Evolutionary conservation across 495 filamentous ascomycete genomes (phyloP).

Genomic region (Cercophora scortea): DNA sequence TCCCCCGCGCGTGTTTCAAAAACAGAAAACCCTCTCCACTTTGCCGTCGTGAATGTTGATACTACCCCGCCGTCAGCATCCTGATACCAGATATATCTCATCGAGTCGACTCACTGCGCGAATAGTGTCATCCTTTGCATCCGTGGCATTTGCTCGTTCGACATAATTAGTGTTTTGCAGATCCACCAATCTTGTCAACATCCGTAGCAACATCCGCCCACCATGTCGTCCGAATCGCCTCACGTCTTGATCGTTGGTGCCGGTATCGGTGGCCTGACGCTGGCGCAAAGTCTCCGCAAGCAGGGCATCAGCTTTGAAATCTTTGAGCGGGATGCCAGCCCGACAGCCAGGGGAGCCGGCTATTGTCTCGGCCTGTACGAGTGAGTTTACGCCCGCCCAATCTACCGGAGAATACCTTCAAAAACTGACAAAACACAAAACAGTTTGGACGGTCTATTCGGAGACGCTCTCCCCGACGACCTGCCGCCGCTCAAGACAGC

Average conservation of each 20-base stretch:
- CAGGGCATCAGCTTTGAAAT: conserved; percentile 41
- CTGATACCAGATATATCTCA: too few relatives aligned
- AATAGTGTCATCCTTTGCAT: too few relatives aligned
- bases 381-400: conserved; percentile 22
- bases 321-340: conserved; percentile 37
- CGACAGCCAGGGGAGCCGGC: conserved; percentile 34
- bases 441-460: conserved; percentile 25
- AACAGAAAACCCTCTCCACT: too few relatives aligned
- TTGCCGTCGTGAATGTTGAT: too few relatives aligned
- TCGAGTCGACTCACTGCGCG: too few relatives aligned
- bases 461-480: conserved; percentile 16
- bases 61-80: too few relatives aligned
- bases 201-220: too few relatives aligned
- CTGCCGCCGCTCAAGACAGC: conserved; percentile 5
- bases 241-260: conserved; percentile 22
- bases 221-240: background rate
- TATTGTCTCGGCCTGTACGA: conserved; percentile 51
- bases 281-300: conserved; percentile 41
- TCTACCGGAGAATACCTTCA: background rate
- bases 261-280: conserved; percentile 28
- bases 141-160: too few relatives aligned
- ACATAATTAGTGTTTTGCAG: too few relatives aligned
- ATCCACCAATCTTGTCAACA: too few relatives aligned
- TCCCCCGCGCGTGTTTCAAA: too few relatives aligned
- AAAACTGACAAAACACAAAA: conserved; percentile 4